Evolutionary conservation across 2,329 filamentous ascomycete genomes (phyloP), one percentile per base, ranked within the genome.

Genomic region (Colletotrichum sp.): DNA sequence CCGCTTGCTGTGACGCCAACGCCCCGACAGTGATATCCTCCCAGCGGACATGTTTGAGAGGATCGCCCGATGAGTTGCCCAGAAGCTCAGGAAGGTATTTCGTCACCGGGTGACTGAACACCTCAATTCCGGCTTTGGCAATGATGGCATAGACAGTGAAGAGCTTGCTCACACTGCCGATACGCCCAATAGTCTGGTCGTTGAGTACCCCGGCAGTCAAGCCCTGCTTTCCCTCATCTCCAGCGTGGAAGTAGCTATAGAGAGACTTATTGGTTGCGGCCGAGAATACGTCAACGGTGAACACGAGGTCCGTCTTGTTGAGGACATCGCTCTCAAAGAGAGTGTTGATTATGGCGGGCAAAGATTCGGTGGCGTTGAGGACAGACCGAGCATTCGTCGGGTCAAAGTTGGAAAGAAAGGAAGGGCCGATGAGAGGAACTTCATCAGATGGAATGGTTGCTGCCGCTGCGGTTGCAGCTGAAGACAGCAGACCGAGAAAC

Each of bases 111-210:
- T 79, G 26, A 21, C 79, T 77, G 71, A 81, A 79, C 18, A 78
- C 70, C 5, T 68, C 68, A 21, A 79, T 70, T 1, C 81, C 80
- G 8, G 76, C 77, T 10, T 76, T 74, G 4, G 77, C 71, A 39
- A 83, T 68, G 12, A 82, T 71, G 2, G 79, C 66, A 59, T 83
- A 82, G 18, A 79, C 80, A 0, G 84, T 80, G 5, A 85, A 78
- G 3, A 85, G 66, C 76, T 85, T 86, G 1, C 84, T 83, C 1
- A 83, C 79, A 68, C 83, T 85, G 0, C 82, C 85, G 6, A 85
- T 81, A 1, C 83, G 79, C 39, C 81, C 85, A n/a, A 85, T 78
- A 5, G 85, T 85, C 26, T 85, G 70, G 21, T 81, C 76, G 18
- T 84, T 80, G 28, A 86, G 62, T 16, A 18, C 10, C n/a, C 59